phyloP scores from a whole-genome alignment of 1,284 basidiomycete species.

The Macrocystidia cucumis region DNA sequence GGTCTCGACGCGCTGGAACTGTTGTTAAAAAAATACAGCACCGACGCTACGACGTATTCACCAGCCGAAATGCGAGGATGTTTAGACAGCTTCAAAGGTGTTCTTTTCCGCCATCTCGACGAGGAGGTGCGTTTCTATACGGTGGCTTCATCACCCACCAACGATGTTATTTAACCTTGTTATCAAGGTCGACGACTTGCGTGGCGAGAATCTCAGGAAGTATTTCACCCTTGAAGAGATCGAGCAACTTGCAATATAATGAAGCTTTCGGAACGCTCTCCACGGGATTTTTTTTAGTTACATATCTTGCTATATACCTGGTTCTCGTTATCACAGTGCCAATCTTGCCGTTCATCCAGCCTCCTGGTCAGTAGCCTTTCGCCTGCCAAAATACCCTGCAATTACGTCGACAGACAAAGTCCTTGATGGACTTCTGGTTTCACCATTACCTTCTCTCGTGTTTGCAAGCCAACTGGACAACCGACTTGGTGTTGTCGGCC shows the following conservation, averaged over 20 bases:
- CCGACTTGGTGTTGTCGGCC: no score
- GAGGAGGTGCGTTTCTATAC: constrained; percentile 47
- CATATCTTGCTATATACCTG: neutral
- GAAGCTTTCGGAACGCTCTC: neutral
- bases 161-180: no score
- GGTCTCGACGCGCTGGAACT: constrained; percentile 46
- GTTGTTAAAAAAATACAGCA: constrained; percentile 38
- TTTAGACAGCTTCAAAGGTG: constrained; percentile 55
- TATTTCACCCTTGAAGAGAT: constrained; percentile 1
- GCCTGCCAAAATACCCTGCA: neutral
- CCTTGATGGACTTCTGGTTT: no score
- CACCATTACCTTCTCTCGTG: no score
- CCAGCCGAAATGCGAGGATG: constrained; percentile 48
- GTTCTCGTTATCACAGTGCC: neutral
- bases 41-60: constrained; percentile 46
- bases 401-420: neutral
- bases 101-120: constrained; percentile 62
- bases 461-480: no score
- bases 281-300: no score
- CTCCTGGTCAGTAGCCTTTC: neutral
- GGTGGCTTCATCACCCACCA: no score
- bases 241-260: neutral
- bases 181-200: neutral
- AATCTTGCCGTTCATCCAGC: neutral
- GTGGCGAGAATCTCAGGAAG: neutral